phyloP scores from a whole-genome alignment of 495 filamentous ascomycete species.

The Daldinia loculata region DNA sequence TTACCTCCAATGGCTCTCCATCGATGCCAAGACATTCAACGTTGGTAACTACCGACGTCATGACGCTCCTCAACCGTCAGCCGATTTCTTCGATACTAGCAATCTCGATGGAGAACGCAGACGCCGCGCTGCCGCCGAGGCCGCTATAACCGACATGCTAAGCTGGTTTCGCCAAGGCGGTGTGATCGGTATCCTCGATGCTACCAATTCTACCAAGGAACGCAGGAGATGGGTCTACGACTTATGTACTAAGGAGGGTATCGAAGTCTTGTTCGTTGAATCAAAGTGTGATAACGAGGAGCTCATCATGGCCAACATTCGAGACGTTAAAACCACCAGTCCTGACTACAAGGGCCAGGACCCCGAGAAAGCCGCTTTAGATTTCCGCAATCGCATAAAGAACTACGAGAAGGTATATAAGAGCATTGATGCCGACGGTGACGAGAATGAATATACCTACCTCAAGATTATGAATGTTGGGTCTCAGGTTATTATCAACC shows the following conservation, averaged over 20 bases:
- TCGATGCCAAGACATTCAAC: conserved; percentile 93
- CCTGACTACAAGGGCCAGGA: conserved; percentile 96
- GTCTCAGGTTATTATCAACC: conserved; percentile 94
- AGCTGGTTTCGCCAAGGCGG: conserved; percentile 84
- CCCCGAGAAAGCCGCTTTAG: conserved; percentile 84
- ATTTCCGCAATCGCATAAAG: conserved; percentile 92
- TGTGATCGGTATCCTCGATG: conserved; percentile 90
- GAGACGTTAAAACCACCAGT: conserved; percentile 95
- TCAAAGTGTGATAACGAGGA: conserved; percentile 94
- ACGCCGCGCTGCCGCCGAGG: conserved; percentile 85
- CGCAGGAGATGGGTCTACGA: conserved; percentile 93
- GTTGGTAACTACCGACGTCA: conserved; percentile 92
- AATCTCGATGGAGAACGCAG: conserved; percentile 92
- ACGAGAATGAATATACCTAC: conserved; percentile 86
- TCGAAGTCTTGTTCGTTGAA: conserved; percentile 95
- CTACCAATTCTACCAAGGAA: conserved; percentile 90
- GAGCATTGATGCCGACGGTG: conserved; percentile 77
- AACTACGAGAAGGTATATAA: conserved; percentile 98
- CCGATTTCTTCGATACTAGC: conserved; percentile 89
- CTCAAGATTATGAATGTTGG: conserved; percentile 98
- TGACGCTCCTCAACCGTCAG: conserved; percentile 83
- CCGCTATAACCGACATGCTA: conserved; percentile 89
- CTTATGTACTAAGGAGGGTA: conserved; percentile 70
- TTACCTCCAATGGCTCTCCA: conserved; percentile 95
- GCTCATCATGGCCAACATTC: conserved; percentile 95